Conservation (phyloP, 129 eudicot species). For the Centaurea solstitialis region DNA sequence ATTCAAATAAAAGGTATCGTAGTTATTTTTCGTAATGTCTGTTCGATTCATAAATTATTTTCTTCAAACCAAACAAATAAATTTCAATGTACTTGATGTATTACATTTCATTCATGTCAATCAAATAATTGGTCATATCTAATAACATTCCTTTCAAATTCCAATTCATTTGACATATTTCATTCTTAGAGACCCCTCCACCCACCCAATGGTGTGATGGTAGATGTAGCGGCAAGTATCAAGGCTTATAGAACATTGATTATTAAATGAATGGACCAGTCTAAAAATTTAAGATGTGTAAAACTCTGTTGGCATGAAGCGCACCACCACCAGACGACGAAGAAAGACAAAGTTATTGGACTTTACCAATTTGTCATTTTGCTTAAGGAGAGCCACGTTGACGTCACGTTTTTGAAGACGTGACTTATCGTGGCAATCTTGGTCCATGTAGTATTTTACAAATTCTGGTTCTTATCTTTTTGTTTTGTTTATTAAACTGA, state of each 20-base stretch:
- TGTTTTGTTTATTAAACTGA: not conserved
- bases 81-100: no score
- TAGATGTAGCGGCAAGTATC: not conserved
- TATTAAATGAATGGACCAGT: not conserved
- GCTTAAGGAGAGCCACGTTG: not conserved
- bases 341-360: not conserved
- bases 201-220: not conserved
- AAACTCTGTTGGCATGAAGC: not conserved
- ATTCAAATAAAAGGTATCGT: no score
- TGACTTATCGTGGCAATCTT: not conserved
- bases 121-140: no score
- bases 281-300: not conserved
- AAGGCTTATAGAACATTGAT: not conserved
- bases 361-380: not conserved
- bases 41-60: no score
- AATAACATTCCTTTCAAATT: no score
- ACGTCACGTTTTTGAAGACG: not conserved
- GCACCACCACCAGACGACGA: not conserved
- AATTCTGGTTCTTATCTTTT: no score
- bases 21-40: no score
- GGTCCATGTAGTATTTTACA: not conserved
- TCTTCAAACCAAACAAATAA: no score
- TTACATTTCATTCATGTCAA: no score
- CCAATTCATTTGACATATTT: no score
- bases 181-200: no score